Evolutionary conservation across 768 basidiomycete species (phyloP), one percentile per base, ranked within the genome.

Genomic region (Boletus subcaerulescens): DNA sequence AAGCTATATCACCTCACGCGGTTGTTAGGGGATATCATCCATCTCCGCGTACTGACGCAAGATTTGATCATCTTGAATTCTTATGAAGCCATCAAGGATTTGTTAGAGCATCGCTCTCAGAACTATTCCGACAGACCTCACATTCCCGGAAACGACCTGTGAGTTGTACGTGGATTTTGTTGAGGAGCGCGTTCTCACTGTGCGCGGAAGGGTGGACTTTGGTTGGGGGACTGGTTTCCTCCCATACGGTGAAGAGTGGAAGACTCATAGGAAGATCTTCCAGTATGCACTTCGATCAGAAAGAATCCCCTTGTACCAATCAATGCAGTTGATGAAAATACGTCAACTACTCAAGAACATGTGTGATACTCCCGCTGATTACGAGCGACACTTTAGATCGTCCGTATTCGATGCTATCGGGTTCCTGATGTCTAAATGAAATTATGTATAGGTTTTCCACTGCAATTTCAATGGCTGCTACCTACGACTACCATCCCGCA

Each of bases 391-490:
- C 20, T 53, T 56, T 15, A 56, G 55, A 53, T 52, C 45, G 55
- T 56, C 10, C 26, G 55, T 53, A 18, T 32, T 1, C 22, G 17
- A n/a, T 17, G 13, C 11, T 38, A n/a, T 7, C 9, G 5, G 12
- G 26, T 1, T 17, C 24, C 18, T 13, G 18, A 24, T 35, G n/a
- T 12, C 17, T 43, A 18, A 56, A n/a, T 4, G 24, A 40, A 29
- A 29, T 14, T 5, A 18, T 18, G 9, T 15, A 4, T 31, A 57
- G 56, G 14, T 53, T 24, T 4, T 36, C 56, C n/a, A 57, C 56
- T n/a, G 51, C 56, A 1, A 53, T 57, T 20, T 38, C 56, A 12
- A 57, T 57, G 52, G 56, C 51, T 18, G 56, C 52, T 13, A 57
- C 56, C 22, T 53, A 53, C 4, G 56, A 54, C 31, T 54, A 56